phyloP scores from a whole-genome alignment of 2,329 filamentous ascomycete genomes.

The Colletotrichum musicola region DNA sequence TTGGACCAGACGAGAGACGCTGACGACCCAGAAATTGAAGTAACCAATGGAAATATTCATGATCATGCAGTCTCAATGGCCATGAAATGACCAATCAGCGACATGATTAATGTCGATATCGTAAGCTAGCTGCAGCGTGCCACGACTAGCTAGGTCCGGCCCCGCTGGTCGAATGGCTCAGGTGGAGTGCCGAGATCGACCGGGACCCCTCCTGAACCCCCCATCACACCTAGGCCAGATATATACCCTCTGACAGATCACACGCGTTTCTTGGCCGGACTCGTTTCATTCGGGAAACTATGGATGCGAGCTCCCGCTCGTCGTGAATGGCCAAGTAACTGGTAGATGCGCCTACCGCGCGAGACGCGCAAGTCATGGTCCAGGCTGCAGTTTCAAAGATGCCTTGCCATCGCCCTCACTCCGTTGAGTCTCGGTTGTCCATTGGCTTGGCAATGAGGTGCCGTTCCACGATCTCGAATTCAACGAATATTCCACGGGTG shows the following conservation, averaged over 20 bases:
- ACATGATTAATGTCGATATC: not conserved
- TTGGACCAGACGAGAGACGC: not conserved
- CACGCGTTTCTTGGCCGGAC: no score
- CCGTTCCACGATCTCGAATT: no score
- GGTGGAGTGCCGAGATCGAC: constrained; percentile 30
- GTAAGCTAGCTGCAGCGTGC: not conserved
- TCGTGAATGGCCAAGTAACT: no score
- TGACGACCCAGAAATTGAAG: not conserved
- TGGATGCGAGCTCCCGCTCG: not conserved
- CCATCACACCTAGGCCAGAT: not conserved
- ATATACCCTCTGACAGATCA: no score
- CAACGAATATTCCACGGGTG: no score
- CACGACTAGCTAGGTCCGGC: constrained; percentile 12
- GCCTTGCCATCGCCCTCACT: no score
- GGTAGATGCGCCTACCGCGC: no score
- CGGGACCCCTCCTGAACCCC: not conserved
- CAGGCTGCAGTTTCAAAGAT: no score
- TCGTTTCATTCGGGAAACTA: not conserved
- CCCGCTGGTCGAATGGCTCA: not conserved
- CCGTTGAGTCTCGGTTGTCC: no score
- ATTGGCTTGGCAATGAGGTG: no score
- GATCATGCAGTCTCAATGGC: not conserved
- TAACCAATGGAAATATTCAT: not conserved
- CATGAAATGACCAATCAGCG: not conserved
- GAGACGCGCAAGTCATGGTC: not conserved